Conservation (phyloP, 768 basidiomycete species). For the Chlorophyllum brunneum region DNA sequence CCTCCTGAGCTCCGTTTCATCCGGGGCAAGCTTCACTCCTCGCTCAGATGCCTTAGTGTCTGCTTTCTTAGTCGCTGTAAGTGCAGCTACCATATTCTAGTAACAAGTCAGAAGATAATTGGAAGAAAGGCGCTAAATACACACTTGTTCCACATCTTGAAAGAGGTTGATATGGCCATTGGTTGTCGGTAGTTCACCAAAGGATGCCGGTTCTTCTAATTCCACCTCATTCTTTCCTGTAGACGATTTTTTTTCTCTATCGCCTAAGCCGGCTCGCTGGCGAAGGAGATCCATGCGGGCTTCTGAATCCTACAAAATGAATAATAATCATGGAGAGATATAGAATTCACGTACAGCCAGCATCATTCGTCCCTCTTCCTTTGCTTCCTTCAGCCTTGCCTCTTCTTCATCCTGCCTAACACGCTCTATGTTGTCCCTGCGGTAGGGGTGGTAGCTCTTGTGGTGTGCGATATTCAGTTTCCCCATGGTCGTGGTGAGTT, state of each 20-base stretch:
- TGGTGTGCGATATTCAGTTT: constrained; percentile 89
- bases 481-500: constrained; percentile 56
- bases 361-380: constrained; percentile 68
- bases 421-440: constrained; percentile 79
- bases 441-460: constrained; percentile 87
- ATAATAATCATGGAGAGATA: constrained; percentile 7
- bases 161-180: constrained; percentile 82
- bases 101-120: not conserved
- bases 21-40: constrained; percentile 71
- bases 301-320: constrained; percentile 63
- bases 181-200: constrained; percentile 39
- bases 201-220: constrained; percentile 17
- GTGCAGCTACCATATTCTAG: constrained; percentile 40
- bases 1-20: constrained; percentile 72
- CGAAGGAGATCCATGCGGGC: constrained; percentile 67
- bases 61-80: constrained; percentile 42
- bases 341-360: constrained; percentile 56
- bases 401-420: constrained; percentile 82
- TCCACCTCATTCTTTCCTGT: constrained; percentile 33
- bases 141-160: constrained; percentile 73
- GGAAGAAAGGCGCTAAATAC: constrained; percentile 12
- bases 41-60: constrained; percentile 59
- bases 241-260: constrained; percentile 33
- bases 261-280: constrained; percentile 48
- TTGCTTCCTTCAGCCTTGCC: constrained; percentile 59